Evolutionary conservation across 352 stramenopile genomes (phyloP).

Genomic region (Phytophthora europaea): DNA sequence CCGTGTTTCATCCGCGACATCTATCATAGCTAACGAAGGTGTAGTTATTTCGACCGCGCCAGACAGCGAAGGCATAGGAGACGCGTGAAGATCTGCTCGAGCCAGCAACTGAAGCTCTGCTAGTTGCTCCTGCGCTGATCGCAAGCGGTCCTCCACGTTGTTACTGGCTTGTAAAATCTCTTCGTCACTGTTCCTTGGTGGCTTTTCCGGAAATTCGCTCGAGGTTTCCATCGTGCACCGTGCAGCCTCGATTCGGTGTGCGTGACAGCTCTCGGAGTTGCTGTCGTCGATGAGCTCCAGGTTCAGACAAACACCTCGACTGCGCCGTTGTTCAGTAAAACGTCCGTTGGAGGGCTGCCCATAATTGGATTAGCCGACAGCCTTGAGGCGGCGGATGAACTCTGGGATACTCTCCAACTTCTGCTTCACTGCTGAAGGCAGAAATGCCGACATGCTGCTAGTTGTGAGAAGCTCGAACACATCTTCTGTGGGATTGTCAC

Average conservation of each 20-base stretch:
- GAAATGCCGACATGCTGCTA: slow-evolving; percentile 44
- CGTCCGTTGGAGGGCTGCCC: slow-evolving; percentile 26
- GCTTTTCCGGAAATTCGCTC: slow-evolving; percentile 9
- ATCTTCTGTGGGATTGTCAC: slow-evolving; percentile 30
- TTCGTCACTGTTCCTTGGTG: slow-evolving; percentile 24
- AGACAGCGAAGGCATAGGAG: slow-evolving; percentile 1
- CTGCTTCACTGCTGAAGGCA: slow-evolving; percentile 54
- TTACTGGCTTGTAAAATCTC: slow-evolving; percentile 6
- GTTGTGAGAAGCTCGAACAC: slow-evolving; percentile 51
- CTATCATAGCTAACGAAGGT: neutral
- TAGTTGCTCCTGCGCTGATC: slow-evolving; percentile 42
- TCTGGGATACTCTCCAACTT: slow-evolving; percentile 60
- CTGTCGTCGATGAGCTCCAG: neutral
- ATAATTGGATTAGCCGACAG: slow-evolving; percentile 34
- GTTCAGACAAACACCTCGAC: neutral
- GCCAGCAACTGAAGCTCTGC: slow-evolving; percentile 57
- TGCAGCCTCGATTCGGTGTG: neutral
- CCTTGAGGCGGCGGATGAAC: slow-evolving; percentile 62
- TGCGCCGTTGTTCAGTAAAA: neutral
- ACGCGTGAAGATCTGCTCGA: slow-evolving; percentile 42
- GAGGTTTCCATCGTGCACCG: slow-evolving; percentile 23
- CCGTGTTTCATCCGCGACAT: neutral
- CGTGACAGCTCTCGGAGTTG: neutral
- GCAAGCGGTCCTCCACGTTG: slow-evolving; percentile 16
- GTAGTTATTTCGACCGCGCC: neutral